Evolutionary conservation across 2,329 filamentous ascomycete genomes (phyloP), one percentile per base, ranked within the genome.

Genomic region (Aspergillus calidoustus): DNA sequence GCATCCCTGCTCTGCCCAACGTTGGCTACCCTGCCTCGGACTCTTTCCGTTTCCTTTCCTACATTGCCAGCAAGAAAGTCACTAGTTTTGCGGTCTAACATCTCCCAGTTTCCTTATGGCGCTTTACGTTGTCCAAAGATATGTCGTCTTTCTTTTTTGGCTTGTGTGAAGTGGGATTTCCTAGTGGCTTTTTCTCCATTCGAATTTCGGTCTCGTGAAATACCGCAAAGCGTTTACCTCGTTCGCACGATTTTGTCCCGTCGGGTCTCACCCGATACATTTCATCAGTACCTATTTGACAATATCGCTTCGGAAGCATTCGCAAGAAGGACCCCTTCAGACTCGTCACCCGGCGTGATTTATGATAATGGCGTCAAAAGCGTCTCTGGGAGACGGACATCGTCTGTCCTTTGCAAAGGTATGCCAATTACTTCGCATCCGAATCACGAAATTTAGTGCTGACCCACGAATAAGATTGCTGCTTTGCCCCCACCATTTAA

Each of bases 341-440:
- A 62, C 34, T 41, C 43, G 31, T 47, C 53, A 44, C 46, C 51
- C 63, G 64, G 52, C 63, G 62, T 48, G 54, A 61, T 60, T 50
- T 44, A 58, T 55, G 52, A 68, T 62, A 57, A 78, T 78, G 76
- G 68, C 70, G 66, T 74, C 75, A 30, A 69, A 75, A 55, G 68
- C 66, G 60, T 67, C 70, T 57, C 65, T 69, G 41, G 60, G 64
- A 59, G 71, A 68, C 66, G 69, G 72, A 43, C 62, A 68, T 57
- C 71, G 71, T 77, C 84, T 89, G 69, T 91, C 90, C 48, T 93
- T 93, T 82, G 90, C 90, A 78, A 92, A 91, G 85, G 90, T 91
- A 80, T 61, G 82, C 70, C 34, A 34, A 23, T n/a, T 31, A 17
- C 46, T 43, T 34, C 30, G 8, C 34, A 34, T 28, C 17, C 19